These are phyloP conservation scores for Neurospora cerealis DNA, from an alignment of 495 filamentous ascomycete genomes.

Conservation along the genomic window DNA sequence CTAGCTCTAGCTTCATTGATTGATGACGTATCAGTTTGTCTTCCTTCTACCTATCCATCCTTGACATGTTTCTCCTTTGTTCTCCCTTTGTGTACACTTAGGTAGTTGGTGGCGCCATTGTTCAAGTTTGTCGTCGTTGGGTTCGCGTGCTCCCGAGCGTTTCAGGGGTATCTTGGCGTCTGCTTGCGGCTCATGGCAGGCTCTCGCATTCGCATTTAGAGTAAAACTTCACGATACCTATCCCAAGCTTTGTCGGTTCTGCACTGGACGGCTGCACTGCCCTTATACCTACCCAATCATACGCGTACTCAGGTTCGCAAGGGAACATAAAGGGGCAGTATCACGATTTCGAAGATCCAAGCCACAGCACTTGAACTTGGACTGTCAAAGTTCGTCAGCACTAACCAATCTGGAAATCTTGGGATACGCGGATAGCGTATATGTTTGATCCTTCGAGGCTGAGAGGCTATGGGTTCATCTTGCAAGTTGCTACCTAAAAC, in stretches of 20 bases:
- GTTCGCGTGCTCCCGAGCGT: background rate
- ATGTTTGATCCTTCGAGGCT: background rate
- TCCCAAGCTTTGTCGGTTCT: background rate
- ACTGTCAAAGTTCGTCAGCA: background rate
- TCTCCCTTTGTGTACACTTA: background rate
- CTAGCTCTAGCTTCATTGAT: no score
- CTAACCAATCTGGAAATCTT: background rate
- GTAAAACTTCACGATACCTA: no score
- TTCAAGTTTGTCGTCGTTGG: background rate
- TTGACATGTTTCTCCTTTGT: background rate
- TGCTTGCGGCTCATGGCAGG: background rate
- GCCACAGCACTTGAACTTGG: background rate
- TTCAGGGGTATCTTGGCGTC: background rate
- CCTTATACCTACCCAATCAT: background rate
- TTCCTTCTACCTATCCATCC: background rate
- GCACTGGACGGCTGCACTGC: background rate
- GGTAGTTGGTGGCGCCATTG: background rate
- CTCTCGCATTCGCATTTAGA: background rate
- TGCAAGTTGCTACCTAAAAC: background rate
- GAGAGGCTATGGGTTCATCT: background rate
- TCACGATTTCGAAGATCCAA: background rate
- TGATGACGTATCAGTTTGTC: background rate
- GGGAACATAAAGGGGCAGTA: background rate
- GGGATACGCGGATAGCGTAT: background rate
- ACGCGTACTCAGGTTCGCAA: background rate